phyloP scores from a whole-genome alignment of 2,329 filamentous ascomycete genomes.

The Penicillium sp. region DNA sequence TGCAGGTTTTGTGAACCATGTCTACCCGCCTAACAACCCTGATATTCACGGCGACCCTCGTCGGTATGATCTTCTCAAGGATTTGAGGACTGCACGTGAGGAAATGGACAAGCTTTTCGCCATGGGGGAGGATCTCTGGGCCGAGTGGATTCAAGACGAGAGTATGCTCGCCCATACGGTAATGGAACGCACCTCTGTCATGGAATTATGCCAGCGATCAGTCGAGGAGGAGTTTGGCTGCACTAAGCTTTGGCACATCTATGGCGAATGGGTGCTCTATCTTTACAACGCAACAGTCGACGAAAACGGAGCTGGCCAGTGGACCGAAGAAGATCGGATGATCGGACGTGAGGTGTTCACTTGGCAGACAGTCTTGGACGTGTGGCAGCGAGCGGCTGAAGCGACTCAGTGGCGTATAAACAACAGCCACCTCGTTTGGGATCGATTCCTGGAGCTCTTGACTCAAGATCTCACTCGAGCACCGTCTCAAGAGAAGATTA shows the following conservation, averaged over 20 bases:
- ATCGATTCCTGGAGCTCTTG: constrained; percentile 61
- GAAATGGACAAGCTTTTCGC: constrained; percentile 66
- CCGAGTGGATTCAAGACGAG: constrained; percentile 66
- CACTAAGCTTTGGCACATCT: constrained; percentile 63
- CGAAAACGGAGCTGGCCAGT: constrained; percentile 41
- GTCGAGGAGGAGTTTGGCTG: constrained; percentile 65
- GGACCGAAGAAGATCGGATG: constrained; percentile 61
- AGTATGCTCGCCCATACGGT: constrained; percentile 58
- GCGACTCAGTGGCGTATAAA: constrained; percentile 64
- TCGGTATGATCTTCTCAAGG: constrained; percentile 51
- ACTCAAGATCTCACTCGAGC: constrained; percentile 56
- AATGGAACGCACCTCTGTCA: constrained; percentile 61
- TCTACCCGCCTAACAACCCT: constrained; percentile 50
- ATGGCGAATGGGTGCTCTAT: constrained; percentile 63
- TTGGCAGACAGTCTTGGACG: constrained; percentile 58
- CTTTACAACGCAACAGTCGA: constrained; percentile 58
- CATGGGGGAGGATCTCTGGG: constrained; percentile 65
- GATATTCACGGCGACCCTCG: constrained; percentile 50
- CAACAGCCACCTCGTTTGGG: constrained; percentile 65
- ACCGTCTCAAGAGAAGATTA: constrained; percentile 53
- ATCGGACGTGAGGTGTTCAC: constrained; percentile 64
- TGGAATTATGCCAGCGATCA: constrained; percentile 63
- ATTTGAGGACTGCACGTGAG: constrained; percentile 55
- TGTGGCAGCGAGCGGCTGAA: constrained; percentile 60
- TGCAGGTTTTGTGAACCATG: constrained; percentile 52